Base-by-base conservation (phyloP, 208 protist genomes). In the Angomonas ambiguus region DNA sequence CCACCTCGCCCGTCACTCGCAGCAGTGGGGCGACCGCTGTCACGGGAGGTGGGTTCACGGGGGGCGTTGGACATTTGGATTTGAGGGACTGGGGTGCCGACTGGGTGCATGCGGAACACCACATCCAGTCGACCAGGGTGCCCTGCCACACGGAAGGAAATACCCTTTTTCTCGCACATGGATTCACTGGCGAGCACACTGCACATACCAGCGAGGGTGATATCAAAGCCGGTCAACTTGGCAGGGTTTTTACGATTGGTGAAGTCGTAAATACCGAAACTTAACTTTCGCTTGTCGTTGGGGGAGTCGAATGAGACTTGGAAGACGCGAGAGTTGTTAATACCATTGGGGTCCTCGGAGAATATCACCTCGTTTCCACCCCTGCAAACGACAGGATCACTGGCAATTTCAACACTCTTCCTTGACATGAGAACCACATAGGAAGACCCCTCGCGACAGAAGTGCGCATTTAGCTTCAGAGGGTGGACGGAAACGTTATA, bases 21-120 rank as follows among this genome's bases (percentile, higher is more conserved):
- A 28, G n/a, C 53, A 49, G 51, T 38, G 33, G 22, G 38, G 27
- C 11, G 51, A 48, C 58, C 63, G 10, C 56, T 65, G 55, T 65
- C 56, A 11, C 56, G 20, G 2, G 55, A 70, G 1, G 65, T 49
- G 11, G 48, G 35, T 34, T 30, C 41, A 16, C 59, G 25, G 16
- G 63, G 59, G 13, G 59, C 28, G 51, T 64, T 51, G 24, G 57
- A 61, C 13, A 64, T 32, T 28, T 60, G 55, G 56, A 94, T 70
- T 51, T 76, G 61, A 2, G 88, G 88, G 8, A 82, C 74, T 1
- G 85, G 79, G 8, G 71, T 82, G 24, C 83, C 80, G 27, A 84
- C 76, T 20, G 88, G 88, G 64, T 94, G 74, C 88, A 94, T 94
- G 67, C 85, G 83, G 57, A 94, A 94, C 25, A 94, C 83, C 28